phyloP scores from a whole-genome alignment of 2,329 filamentous ascomycete species.

The Lasiodiplodia theobromae region DNA sequence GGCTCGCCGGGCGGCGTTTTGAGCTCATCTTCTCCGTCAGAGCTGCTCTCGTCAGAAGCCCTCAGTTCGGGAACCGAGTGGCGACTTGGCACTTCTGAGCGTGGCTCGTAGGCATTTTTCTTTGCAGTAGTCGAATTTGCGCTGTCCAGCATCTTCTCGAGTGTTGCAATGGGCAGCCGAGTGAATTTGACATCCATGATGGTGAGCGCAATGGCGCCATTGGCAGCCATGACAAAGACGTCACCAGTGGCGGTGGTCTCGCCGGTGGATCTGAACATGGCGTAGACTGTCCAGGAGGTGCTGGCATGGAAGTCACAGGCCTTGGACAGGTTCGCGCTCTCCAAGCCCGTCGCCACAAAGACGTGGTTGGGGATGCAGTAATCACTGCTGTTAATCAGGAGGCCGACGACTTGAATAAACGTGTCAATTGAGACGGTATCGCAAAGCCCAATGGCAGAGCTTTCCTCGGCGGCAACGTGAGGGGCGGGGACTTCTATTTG shows the following conservation, averaged over 20 bases:
- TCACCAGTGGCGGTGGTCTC: neutral
- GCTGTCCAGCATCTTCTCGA: slow-evolving; percentile 28
- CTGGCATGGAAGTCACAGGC: slow-evolving; percentile 32
- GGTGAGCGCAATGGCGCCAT: slow-evolving; percentile 28
- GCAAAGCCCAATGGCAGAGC: slow-evolving; percentile 29
- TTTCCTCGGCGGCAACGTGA: slow-evolving; percentile 32
- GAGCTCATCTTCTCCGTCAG: neutral
- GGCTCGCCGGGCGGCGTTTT: neutral
- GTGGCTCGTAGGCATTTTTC: neutral
- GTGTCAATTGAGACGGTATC: slow-evolving; percentile 34
- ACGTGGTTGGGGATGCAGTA: slow-evolving; percentile 31
- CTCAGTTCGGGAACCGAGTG: neutral
- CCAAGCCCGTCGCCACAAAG: slow-evolving; percentile 33
- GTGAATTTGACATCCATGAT: slow-evolving; percentile 33
- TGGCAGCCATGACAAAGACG: neutral
- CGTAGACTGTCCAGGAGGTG: neutral
- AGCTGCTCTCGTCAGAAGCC: neutral
- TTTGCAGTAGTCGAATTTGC: neutral
- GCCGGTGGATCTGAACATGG: neutral
- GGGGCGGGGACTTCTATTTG: slow-evolving; percentile 7
- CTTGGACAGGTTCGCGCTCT: slow-evolving; percentile 21
- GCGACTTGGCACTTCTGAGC: neutral
- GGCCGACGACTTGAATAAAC: slow-evolving; percentile 35
- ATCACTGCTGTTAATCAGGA: slow-evolving; percentile 35
- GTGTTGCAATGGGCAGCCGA: slow-evolving; percentile 31